Conservation (phyloP, 2,329 filamentous ascomycete genomes). For the Plenodomus biglobosus region DNA sequence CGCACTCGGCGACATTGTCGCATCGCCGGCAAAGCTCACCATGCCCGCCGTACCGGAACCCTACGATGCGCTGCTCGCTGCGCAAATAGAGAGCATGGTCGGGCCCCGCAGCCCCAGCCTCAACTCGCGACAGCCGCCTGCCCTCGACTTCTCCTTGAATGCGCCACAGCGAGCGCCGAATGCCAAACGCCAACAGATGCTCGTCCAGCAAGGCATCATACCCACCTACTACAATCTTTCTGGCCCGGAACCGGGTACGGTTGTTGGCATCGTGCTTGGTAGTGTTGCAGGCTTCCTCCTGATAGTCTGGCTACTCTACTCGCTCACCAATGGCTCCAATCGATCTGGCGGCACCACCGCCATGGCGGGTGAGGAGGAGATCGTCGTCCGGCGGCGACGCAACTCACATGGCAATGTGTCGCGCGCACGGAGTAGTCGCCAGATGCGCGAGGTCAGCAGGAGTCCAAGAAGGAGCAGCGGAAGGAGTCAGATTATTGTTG, state of each 20-base stretch:
- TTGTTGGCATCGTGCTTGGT: constrained; percentile 63
- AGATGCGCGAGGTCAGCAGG: constrained; percentile 44
- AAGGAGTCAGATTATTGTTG: constrained; percentile 43
- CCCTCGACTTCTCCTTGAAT: constrained; percentile 14
- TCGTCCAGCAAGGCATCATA: constrained; percentile 50
- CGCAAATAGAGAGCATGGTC: constrained; percentile 28
- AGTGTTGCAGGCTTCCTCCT: constrained; percentile 57
- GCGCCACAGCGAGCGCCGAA: constrained; percentile 15
- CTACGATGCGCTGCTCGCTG: constrained; percentile 21
- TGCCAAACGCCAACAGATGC: constrained; percentile 23
- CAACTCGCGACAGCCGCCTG: constrained; percentile 20
- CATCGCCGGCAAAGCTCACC: constrained; percentile 7
- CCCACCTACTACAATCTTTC: constrained; percentile 61
- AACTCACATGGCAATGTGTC: constrained; percentile 37
- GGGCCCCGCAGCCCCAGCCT: constrained; percentile 23
- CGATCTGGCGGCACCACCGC: constrained; percentile 42
- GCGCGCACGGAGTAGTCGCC: constrained; percentile 29
- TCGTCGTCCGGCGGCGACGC: constrained; percentile 45
- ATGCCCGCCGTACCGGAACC: constrained; percentile 35
- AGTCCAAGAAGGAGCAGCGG: constrained; percentile 36
- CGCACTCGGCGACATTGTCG: constrained; percentile 14
- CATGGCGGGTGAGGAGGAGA: constrained; percentile 60
- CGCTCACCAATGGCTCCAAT: constrained; percentile 40
- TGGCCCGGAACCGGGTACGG: constrained; percentile 58
- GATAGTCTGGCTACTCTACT: constrained; percentile 54